Percentiles rank a stretch among this genome's conserved stretches.
phyloP scores from a whole-genome alignment of 192 early-diverging fungal species.

The Backusella westeae region DNA sequence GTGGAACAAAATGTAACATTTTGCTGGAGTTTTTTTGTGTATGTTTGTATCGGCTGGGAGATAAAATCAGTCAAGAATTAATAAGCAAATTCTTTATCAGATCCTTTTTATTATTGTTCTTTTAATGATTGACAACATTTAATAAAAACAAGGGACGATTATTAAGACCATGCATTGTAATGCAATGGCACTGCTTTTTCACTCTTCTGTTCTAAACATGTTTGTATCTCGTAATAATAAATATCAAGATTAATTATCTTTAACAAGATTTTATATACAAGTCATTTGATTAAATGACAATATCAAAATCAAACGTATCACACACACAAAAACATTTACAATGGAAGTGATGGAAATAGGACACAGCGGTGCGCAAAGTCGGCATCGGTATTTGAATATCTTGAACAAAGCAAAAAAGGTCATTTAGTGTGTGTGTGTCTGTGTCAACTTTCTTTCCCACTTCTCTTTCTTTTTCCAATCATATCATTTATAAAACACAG shows the following conservation, averaged over 20 bases:
- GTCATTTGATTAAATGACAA: not conserved
- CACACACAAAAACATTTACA: not conserved
- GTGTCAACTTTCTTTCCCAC: not conserved
- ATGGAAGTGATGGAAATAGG: not conserved
- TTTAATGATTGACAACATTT: not conserved
- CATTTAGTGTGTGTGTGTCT: not conserved
- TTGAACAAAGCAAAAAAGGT: not conserved
- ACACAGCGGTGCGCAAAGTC: not conserved
- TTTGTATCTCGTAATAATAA: too few relatives aligned
- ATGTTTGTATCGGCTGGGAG: not conserved
- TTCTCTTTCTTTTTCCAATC: not conserved
- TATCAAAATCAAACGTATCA: not conserved
- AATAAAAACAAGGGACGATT: not conserved
- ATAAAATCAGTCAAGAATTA: not conserved
- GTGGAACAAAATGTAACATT: not conserved
- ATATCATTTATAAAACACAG: not conserved
- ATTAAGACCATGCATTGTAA: not conserved
- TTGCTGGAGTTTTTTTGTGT: not conserved
- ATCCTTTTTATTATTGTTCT: not conserved
- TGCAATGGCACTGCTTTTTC: not conserved
- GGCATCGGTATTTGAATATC: not conserved
- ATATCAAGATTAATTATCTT: not conserved
- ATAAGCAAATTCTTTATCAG: not conserved
- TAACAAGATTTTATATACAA: not conserved
- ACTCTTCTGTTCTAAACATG: not conserved